phyloP scores from a whole-genome alignment of 495 filamentous ascomycete species.

The Chaetomium fimeti region DNA sequence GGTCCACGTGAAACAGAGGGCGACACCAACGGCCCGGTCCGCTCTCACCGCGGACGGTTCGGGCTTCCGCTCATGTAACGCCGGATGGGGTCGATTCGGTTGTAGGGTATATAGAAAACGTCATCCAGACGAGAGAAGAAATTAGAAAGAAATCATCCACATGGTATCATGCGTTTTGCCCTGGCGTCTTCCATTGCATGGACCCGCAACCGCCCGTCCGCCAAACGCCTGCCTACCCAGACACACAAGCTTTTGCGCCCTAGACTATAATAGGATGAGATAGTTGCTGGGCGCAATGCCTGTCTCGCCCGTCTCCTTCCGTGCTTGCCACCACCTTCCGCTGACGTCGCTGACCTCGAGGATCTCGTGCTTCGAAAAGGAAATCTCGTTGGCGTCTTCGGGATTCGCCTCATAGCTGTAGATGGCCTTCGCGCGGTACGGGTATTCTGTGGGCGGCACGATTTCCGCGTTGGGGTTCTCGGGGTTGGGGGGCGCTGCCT shows the following conservation, averaged over 20 bases:
- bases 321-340: constrained; percentile 97
- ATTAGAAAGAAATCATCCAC: constrained; percentile 32
- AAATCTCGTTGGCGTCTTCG: constrained; percentile 94
- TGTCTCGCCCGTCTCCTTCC: constrained; percentile 91
- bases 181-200: constrained; percentile 1
- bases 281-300: constrained; percentile 98
- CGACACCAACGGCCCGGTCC: background rate
- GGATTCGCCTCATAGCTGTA: constrained; percentile 98
- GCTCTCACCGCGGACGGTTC: constrained; percentile 6
- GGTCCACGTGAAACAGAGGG: constrained; percentile 1
- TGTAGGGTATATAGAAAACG: constrained; percentile 36
- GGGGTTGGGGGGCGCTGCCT: constrained; percentile 36
- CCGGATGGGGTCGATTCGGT: constrained; percentile 28
- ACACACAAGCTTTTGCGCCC: background rate
- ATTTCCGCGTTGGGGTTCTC: constrained; percentile 58
- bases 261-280: constrained; percentile 82
- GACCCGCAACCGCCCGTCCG: background rate
- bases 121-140: constrained; percentile 28
- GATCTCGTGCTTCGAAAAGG: constrained; percentile 94
- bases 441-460: constrained; percentile 84
- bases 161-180: constrained; percentile 31
- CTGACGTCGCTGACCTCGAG: constrained; percentile 96
- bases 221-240: constrained; percentile 2
- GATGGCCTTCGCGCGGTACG: constrained; percentile 95
- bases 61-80: constrained; percentile 21